phyloP scores from a whole-genome alignment of 768 basidiomycete species.

The Austroboletus eburneus region DNA sequence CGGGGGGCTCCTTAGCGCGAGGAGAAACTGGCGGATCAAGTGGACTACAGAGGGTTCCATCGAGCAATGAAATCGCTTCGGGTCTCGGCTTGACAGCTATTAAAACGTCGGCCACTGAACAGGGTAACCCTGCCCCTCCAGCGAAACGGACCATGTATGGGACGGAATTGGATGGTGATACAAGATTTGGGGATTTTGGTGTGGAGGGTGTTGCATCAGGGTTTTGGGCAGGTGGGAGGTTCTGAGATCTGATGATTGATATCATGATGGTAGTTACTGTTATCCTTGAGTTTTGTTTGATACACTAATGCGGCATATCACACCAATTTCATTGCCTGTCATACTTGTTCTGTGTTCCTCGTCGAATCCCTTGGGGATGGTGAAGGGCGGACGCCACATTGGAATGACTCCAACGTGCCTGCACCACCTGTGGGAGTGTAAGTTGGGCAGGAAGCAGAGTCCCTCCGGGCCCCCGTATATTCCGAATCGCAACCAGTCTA shows the following conservation, averaged over 20 bases:
- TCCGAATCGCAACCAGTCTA: no score
- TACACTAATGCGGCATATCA: slow-evolving; percentile 6
- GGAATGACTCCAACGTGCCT: no score
- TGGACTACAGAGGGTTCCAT: slow-evolving; percentile 29
- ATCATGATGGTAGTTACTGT: neutral
- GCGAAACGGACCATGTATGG: slow-evolving; percentile 78
- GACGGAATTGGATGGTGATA: slow-evolving; percentile 75
- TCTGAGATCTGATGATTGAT: slow-evolving; percentile 21
- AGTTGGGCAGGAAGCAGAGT: no score
- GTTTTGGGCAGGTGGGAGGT: slow-evolving; percentile 58
- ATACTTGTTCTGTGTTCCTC: no score
- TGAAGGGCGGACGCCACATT: no score
- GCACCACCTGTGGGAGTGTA: no score
- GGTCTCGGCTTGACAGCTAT: slow-evolving; percentile 41
- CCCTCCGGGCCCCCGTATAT: no score
- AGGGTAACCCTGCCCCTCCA: slow-evolving; percentile 39
- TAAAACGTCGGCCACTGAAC: slow-evolving; percentile 37
- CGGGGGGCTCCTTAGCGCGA: slow-evolving; percentile 25
- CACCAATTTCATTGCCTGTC: slow-evolving; percentile 2
- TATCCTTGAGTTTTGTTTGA: slow-evolving; percentile 6
- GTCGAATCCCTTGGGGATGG: no score
- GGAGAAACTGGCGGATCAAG: slow-evolving; percentile 25
- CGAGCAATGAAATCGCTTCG: slow-evolving; percentile 46
- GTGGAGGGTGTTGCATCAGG: slow-evolving; percentile 71
- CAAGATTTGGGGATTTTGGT: slow-evolving; percentile 84